Percentiles rank a stretch among this genome's conserved stretches.
phyloP scores from a whole-genome alignment of 1,284 basidiomycete genomes.

The Sanghuangporus sanghuang region DNA sequence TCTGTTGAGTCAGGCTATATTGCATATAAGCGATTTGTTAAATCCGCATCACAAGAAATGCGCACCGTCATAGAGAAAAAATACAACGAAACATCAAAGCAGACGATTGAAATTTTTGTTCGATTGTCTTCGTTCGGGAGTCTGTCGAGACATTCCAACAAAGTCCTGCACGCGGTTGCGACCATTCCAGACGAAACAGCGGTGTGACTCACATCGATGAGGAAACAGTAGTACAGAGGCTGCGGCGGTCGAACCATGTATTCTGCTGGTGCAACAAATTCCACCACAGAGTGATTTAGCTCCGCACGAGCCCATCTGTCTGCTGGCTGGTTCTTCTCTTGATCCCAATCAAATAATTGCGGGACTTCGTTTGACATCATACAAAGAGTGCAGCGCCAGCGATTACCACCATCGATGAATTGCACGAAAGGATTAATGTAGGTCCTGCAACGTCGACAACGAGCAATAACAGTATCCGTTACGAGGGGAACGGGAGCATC shows the following conservation, averaged over 20 bases:
- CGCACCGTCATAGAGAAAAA: conserved; percentile 89
- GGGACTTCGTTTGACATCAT: conserved; percentile 98
- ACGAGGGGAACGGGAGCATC: conserved; percentile 84
- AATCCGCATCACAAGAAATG: conserved; percentile 17
- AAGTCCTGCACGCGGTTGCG: conserved; percentile 92
- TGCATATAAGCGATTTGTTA: conserved; percentile 10
- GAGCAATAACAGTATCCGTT: conserved; percentile 93
- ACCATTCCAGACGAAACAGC: conserved; percentile 96
- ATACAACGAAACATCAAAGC: conserved; percentile 89
- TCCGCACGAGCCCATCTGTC: conserved; percentile 94
- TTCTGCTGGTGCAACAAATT: conserved; percentile 97
- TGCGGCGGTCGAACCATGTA: conserved; percentile 99
- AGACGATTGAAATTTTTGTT: conserved; percentile 91
- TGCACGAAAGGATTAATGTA: conserved; percentile 99
- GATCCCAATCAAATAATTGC: conserved; percentile 98
- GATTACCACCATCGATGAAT: conserved; percentile 96
- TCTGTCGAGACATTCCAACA: conserved; percentile 91
- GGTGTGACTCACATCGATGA: conserved; percentile 93
- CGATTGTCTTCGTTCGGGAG: conserved; percentile 93
- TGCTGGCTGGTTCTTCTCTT: conserved; percentile 87
- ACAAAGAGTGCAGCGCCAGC: conserved; percentile 99
- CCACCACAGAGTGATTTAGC: conserved; percentile 90
- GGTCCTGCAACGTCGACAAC: conserved; percentile 93
- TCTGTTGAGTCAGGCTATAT: conserved; percentile 77
- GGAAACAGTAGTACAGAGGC: conserved; percentile 94